Conservation (phyloP, 2,329 filamentous ascomycete genomes). For the Camillea tinctor region DNA sequence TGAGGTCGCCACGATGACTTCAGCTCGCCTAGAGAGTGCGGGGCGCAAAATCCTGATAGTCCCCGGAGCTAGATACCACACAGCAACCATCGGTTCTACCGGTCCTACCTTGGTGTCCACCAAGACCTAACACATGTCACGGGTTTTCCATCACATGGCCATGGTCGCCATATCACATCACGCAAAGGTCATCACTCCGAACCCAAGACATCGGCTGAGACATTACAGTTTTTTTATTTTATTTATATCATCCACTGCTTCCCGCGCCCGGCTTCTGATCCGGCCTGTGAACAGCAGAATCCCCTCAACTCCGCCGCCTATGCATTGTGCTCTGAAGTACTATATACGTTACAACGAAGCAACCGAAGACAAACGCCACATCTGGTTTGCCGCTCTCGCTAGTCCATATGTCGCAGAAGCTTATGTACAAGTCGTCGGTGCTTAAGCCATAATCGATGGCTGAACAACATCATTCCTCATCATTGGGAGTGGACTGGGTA, state of each 20-base stretch:
- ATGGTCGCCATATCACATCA: not conserved
- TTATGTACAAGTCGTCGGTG: conserved; percentile 26
- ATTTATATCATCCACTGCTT: conserved; percentile 14
- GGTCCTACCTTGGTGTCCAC: not conserved
- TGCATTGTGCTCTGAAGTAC: conserved; percentile 23
- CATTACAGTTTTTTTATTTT: conserved; percentile 14
- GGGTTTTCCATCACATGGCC: not conserved
- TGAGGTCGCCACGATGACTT: not conserved
- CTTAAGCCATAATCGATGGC: conserved; percentile 7
- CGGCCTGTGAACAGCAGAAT: conserved; percentile 4
- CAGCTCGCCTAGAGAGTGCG: too few relatives aligned
- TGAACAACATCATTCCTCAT: conserved; percentile 1
- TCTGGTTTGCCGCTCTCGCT: conserved; percentile 9
- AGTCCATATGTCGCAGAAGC: conserved; percentile 14
- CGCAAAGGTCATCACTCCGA: not conserved
- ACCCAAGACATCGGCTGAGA: not conserved
- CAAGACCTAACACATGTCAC: not conserved
- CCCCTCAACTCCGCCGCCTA: conserved; percentile 23
- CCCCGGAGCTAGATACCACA: too few relatives aligned
- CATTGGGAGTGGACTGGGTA: conserved; percentile 13
- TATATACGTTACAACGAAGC: conserved; percentile 26
- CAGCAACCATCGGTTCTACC: too few relatives aligned
- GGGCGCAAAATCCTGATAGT: too few relatives aligned
- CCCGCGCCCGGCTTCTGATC: conserved; percentile 2
- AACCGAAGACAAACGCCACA: conserved; percentile 9